Conservation (phyloP, 148 eudicot species). For the Silene latifolia region DNA sequence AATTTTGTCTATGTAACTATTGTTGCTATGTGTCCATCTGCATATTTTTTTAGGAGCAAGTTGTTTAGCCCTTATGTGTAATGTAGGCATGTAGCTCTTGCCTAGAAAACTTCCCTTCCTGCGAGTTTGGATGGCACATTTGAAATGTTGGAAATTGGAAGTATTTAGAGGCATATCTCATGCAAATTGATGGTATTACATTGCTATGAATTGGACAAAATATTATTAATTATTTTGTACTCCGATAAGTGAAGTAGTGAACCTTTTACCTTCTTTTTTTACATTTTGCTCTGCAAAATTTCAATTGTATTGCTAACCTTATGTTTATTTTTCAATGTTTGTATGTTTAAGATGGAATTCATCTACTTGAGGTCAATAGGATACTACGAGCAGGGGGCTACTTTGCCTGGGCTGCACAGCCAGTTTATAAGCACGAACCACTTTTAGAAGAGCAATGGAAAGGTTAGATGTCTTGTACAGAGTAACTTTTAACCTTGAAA, state of each 20-base stretch:
- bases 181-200: not conserved
- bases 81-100: not conserved
- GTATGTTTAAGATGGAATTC: constrained; percentile 70
- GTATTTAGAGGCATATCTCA: not conserved
- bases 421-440: constrained; percentile 92
- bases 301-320: not conserved
- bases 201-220: not conserved
- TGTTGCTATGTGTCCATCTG: not conserved
- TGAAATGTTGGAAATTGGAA: not conserved
- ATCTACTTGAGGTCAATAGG: constrained; percentile 92
- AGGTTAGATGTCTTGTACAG: constrained; percentile 41
- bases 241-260: not conserved
- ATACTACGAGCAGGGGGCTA: constrained; percentile 95
- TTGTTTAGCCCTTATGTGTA: not conserved
- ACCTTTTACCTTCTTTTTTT: not conserved
- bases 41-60: not conserved
- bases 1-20: not conserved
- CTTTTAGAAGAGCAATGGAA: constrained; percentile 86
- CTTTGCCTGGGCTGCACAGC: constrained; percentile 99
- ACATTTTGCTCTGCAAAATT: constrained; percentile 3
- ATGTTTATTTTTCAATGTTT: constrained; percentile 21
- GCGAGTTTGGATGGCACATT: not conserved
- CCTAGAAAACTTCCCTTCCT: not conserved
- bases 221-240: not conserved
- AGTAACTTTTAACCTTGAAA: not conserved